These are phyloP conservation scores for Bryoglossum gracile DNA, from an alignment of 495 filamentous ascomycete species.

Conservation along the genomic window DNA sequence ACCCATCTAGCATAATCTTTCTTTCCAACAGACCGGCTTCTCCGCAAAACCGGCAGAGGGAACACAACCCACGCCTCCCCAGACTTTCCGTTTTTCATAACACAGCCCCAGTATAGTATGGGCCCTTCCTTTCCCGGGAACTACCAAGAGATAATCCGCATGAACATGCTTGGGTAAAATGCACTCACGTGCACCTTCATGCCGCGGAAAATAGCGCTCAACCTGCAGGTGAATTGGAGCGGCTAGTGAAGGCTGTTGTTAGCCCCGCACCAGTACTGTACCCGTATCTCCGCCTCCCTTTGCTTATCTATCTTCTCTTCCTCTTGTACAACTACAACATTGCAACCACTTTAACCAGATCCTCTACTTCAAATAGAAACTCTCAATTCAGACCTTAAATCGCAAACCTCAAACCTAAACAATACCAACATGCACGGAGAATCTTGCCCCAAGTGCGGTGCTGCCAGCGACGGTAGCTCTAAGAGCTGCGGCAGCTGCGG, in stretches of 20 bases:
- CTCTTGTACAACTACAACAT: no score
- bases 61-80: no score
- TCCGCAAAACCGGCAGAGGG: no score
- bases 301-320: no score
- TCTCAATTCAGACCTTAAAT: neutral
- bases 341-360: no score
- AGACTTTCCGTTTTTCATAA: neutral
- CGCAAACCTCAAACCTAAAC: neutral
- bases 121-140: neutral
- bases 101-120: neutral
- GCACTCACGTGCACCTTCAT: neutral
- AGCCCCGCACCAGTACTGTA: no score
- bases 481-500: constrained; percentile 25
- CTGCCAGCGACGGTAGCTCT: constrained; percentile 5
- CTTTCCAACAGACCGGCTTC: neutral
- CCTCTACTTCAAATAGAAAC: neutral
- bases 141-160: neutral
- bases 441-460: constrained; percentile 25
- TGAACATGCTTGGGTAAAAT: neutral
- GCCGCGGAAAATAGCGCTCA: no score
- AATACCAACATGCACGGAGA: constrained; percentile 21
- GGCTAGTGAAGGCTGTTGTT: no score
- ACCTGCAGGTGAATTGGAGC: no score
- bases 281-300: no score
- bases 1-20: neutral